Percentiles rank a stretch among this genome's conserved stretches.
phyloP scores from a whole-genome alignment of 495 filamentous ascomycete genomes.

The Trichoderma virens region DNA sequence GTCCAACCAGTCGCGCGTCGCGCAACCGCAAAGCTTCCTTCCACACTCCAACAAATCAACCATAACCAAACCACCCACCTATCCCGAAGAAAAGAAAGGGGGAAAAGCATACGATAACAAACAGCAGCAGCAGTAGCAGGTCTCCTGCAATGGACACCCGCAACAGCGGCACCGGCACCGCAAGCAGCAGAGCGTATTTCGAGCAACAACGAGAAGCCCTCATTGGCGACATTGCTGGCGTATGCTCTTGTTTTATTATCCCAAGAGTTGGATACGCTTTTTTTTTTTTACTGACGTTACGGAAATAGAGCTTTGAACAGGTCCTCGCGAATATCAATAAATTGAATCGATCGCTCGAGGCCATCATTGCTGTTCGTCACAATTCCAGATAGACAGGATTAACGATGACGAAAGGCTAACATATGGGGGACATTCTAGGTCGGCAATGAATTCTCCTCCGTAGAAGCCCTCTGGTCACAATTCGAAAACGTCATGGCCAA shows the following conservation, averaged over 20 bases:
- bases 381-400: background rate
- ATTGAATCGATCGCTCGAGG: constrained; percentile 84
- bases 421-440: constrained; percentile 43
- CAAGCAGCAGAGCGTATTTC: constrained; percentile 49
- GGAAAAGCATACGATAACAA: background rate
- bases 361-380: constrained; percentile 69
- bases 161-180: background rate
- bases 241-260: constrained; percentile 32
- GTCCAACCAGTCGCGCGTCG: background rate
- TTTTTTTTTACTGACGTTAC: constrained; percentile 2
- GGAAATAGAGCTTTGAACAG: constrained; percentile 70
- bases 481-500: constrained; percentile 95
- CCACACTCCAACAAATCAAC: background rate
- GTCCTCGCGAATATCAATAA: constrained; percentile 96
- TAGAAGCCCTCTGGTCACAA: constrained; percentile 92
- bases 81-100: background rate
- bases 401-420: background rate
- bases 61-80: background rate
- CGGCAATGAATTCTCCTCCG: constrained; percentile 93
- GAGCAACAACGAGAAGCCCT: constrained; percentile 75
- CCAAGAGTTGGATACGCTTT: no score
- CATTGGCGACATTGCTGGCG: constrained; percentile 69
- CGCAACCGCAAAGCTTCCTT: no score
- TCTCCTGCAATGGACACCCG: background rate
- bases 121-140: background rate